Conservation (phyloP, 805 yeast genomes). For the Starmera quercuum region DNA sequence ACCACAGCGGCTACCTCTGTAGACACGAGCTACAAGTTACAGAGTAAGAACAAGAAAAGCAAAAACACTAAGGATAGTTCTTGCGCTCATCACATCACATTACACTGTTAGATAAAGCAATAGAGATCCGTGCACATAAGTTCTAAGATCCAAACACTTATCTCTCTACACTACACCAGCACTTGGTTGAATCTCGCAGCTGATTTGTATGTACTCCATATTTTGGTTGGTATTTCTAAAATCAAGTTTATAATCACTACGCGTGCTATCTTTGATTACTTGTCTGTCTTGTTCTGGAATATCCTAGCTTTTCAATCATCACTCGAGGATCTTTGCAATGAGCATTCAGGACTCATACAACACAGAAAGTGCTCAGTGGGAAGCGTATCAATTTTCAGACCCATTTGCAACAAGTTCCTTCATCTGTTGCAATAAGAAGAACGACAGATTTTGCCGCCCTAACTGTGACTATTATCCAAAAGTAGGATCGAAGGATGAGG, state of each 20-base stretch:
- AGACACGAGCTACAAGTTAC: neutral
- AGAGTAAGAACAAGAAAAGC: neutral
- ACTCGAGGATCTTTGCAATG: too few relatives aligned
- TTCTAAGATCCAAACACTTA: too few relatives aligned
- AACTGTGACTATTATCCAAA: conserved; percentile 48
- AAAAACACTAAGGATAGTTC: neutral
- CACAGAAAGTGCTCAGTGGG: conserved; percentile 34
- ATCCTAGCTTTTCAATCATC: too few relatives aligned
- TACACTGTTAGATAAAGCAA: too few relatives aligned
- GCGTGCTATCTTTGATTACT: too few relatives aligned
- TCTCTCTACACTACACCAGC: too few relatives aligned
- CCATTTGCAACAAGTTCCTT: conserved; percentile 59
- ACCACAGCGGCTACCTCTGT: neutral
- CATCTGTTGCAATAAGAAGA: conserved; percentile 38
- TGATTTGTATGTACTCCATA: too few relatives aligned
- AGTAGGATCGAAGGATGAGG: conserved; percentile 31
- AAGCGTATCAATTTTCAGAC: conserved; percentile 58
- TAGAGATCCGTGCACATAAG: too few relatives aligned
- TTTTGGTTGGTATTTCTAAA: too few relatives aligned
- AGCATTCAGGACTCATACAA: conserved; percentile 4
- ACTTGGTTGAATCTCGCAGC: too few relatives aligned
- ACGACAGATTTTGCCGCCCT: conserved; percentile 52
- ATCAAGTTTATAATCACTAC: too few relatives aligned
- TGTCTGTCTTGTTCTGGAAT: too few relatives aligned
- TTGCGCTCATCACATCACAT: neutral